Base-by-base conservation (phyloP, 495 filamentous ascomycete species). In the Penicillium crystallinum region DNA sequence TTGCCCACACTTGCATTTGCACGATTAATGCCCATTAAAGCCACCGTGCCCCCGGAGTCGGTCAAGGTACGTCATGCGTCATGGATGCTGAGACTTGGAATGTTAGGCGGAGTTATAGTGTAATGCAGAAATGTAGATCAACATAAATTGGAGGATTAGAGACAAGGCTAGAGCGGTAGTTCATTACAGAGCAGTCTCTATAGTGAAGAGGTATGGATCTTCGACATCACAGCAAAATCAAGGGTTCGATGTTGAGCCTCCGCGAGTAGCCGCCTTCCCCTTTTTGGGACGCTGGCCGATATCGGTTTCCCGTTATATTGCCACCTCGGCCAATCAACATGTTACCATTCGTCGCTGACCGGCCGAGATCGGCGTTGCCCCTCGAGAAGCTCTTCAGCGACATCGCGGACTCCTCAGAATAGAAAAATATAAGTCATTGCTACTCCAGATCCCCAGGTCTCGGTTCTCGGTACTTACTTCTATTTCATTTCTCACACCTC, bases 281-380 rank as follows among this genome's bases (percentile, higher is more conserved):
- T 59, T 62, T 59, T 55, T 43, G 29, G 7, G 2, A 25, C 36
- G 2, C 7, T n/a, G 8, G 6, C 27, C 34, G 17, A 36, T 59
- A 55, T 66, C 61, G 63, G 62, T 11, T 6, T 14, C 29, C 42
- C 25, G 14, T 15, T 19, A 1, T 9, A 34, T 49, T 10, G 44
- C 55, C 54, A 54, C 41, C 5, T 15, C 49, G 46, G 19, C 69
- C 69, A 73, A 71, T 75, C 39, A 61, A 4, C 39, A 17, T 10
- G 7, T 17, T 7, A 38, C 15, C 19, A 71, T 69, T 71, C 61
- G 45, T 29, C 59, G 70, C 69, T 72, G 70, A 72, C 71, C 68
- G 62, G 58, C 66, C 72, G 72, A 75, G 40, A 56, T 66, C 72
- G 72, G 72, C 55, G 49, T 47, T 63, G 68, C 70, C 67, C 70